Conservation (phyloP, 768 basidiomycete genomes). For the Amanita rubescens region DNA sequence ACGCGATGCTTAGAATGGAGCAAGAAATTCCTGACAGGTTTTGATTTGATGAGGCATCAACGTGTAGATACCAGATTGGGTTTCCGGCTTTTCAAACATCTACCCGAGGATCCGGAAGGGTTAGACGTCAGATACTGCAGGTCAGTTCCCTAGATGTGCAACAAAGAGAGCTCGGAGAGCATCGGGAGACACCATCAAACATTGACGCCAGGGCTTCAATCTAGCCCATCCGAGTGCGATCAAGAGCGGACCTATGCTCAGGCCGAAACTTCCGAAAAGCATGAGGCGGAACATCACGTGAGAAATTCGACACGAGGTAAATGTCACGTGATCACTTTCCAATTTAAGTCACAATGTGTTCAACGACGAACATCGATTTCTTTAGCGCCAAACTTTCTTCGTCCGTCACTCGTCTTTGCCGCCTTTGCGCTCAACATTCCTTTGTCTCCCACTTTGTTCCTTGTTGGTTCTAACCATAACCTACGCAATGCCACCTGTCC, state of each 20-base stretch:
- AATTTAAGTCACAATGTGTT: conserved; percentile 6
- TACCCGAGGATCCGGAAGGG: background rate
- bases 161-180: background rate
- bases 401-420: background rate
- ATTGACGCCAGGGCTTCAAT: background rate
- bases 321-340: background rate
- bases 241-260: background rate
- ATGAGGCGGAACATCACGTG: conserved; percentile 1
- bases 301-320: background rate
- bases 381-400: background rate
- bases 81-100: background rate
- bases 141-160: background rate
- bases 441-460: background rate
- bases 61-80: background rate
- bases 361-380: background rate
- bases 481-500: conserved; percentile 4
- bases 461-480: background rate
- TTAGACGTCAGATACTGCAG: background rate
- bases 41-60: conserved; percentile 5
- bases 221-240: background rate
- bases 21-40: conserved; percentile 1
- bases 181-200: background rate
- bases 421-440: background rate
- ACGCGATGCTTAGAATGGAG: background rate
- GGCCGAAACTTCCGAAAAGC: background rate